A percentile compares a stretch with the other conserved stretches of the same genome.
Conservation (phyloP, 331 rosid genomes). For the Quercus lobata region DNA sequence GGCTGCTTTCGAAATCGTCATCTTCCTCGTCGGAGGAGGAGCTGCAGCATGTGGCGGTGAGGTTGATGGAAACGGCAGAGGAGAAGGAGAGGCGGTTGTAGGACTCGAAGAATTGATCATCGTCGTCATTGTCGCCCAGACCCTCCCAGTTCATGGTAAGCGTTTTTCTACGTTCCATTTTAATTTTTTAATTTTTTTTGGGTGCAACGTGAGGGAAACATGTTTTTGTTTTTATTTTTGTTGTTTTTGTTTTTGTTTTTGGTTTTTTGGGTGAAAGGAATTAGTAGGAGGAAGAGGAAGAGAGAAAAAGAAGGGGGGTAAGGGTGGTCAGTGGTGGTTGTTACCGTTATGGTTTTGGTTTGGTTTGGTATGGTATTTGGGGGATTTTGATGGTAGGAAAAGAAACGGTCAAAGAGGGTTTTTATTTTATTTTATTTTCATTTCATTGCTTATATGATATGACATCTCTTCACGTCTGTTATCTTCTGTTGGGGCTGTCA, state of each 20-base stretch:
- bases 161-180: slow-evolving; percentile 69
- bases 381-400: slow-evolving; percentile 31
- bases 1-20: slow-evolving; percentile 40
- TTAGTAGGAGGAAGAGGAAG: slow-evolving; percentile 38
- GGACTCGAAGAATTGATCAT: slow-evolving; percentile 60
- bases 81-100: slow-evolving; percentile 41
- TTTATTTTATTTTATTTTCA: too few relatives aligned
- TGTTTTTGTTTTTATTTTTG: background rate
- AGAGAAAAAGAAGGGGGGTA: slow-evolving; percentile 66
- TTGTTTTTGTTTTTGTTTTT: background rate
- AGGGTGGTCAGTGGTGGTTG: slow-evolving; percentile 29
- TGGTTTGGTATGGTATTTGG: background rate
- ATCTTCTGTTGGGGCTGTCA: too few relatives aligned
- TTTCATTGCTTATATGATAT: too few relatives aligned
- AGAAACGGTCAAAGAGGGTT: slow-evolving; percentile 43
- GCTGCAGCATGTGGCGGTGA: slow-evolving; percentile 29
- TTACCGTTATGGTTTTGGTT: slow-evolving; percentile 25
- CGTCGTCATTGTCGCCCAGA: slow-evolving; percentile 60
- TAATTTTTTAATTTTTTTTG: background rate
- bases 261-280: background rate
- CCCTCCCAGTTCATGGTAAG: slow-evolving; percentile 79
- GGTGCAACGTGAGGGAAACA: slow-evolving; percentile 7
- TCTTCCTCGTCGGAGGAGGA: slow-evolving; percentile 27
- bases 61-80: slow-evolving; percentile 28
- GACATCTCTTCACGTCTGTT: too few relatives aligned